Percentiles rank a stretch among this genome's conserved stretches.
Evolutionary conservation across 2,329 filamentous ascomycete genomes (phyloP).

Genomic region (Colletotrichum lentis): DNA sequence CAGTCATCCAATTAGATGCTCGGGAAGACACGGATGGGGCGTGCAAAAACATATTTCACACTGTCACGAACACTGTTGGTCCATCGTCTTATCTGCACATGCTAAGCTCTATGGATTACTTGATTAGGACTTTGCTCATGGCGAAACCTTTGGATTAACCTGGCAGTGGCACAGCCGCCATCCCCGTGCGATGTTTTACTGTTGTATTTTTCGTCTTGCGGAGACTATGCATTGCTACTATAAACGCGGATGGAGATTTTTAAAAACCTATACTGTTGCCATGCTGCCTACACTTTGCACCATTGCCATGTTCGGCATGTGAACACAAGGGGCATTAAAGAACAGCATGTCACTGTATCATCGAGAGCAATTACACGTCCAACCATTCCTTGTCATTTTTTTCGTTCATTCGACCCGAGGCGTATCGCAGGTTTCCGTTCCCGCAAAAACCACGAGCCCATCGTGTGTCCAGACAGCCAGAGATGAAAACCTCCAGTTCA

Average conservation of each 20-base stretch:
- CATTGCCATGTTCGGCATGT: too few species aligned
- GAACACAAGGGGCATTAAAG: background rate
- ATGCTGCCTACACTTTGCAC: background rate
- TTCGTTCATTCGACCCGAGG: slow-evolving; percentile 37
- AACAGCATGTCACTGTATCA: slow-evolving; percentile 15
- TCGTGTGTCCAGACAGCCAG: slow-evolving; percentile 36
- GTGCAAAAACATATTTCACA: background rate
- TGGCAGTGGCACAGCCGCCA: too few species aligned
- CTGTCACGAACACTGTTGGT: slow-evolving; percentile 10
- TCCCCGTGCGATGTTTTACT: background rate
- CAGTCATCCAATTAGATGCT: slow-evolving; percentile 31
- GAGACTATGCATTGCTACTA: background rate
- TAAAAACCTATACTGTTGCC: too few species aligned
- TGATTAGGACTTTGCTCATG: background rate
- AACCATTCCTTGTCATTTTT: slow-evolving; percentile 35
- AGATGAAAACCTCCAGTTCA: slow-evolving; percentile 41
- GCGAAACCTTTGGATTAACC: background rate
- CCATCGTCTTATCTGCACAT: background rate
- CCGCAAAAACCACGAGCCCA: slow-evolving; percentile 38
- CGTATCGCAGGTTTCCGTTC: slow-evolving; percentile 38
- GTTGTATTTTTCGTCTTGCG: background rate
- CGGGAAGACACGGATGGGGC: slow-evolving; percentile 17
- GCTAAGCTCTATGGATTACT: background rate
- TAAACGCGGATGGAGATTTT: too few species aligned
- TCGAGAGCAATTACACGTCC: slow-evolving; percentile 2